Conservation (phyloP, 2,329 filamentous ascomycete genomes). For the Fusarium heterosporum region DNA sequence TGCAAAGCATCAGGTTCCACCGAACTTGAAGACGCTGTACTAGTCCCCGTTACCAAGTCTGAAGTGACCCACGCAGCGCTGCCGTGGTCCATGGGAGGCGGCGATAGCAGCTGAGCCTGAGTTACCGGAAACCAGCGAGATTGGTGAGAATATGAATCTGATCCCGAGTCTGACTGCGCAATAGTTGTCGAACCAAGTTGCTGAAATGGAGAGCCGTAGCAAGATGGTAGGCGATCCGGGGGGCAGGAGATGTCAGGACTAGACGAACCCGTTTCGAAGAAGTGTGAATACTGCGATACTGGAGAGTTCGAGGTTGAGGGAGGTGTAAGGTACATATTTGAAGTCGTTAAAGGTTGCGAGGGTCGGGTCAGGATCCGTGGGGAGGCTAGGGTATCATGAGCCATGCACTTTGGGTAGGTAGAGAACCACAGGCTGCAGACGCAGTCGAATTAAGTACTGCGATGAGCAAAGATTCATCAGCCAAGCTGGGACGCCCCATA, state of each 20-base stretch:
- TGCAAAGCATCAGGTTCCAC: constrained; percentile 60
- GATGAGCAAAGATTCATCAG: constrained; percentile 42
- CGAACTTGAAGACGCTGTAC: constrained; percentile 52
- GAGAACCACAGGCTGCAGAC: constrained; percentile 27
- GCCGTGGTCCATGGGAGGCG: constrained; percentile 55
- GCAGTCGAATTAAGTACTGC: constrained; percentile 33
- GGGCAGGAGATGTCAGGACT: constrained; percentile 49
- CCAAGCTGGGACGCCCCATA: constrained; percentile 36
- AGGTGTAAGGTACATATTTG: constrained; percentile 63
- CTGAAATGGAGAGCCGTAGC: constrained; percentile 60
- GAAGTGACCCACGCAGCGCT: constrained; percentile 57
- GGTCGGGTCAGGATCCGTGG: constrained; percentile 45
- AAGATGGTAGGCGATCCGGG: constrained; percentile 54
- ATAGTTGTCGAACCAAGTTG: constrained; percentile 57
- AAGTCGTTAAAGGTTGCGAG: constrained; percentile 45
- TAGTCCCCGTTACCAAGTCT: constrained; percentile 52
- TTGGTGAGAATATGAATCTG: constrained; percentile 55
- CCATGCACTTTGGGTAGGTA: constrained; percentile 39
- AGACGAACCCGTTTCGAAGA: constrained; percentile 42
- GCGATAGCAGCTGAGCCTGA: constrained; percentile 34
- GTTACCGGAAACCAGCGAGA: constrained; percentile 48
- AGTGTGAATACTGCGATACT: constrained; percentile 50
- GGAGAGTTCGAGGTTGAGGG: constrained; percentile 59
- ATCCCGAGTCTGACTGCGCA: constrained; percentile 56
- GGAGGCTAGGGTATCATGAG: constrained; percentile 44